Evolutionary conservation across 1,139 yeast genomes (phyloP).

Genomic region (Suhomyces terraborum): DNA sequence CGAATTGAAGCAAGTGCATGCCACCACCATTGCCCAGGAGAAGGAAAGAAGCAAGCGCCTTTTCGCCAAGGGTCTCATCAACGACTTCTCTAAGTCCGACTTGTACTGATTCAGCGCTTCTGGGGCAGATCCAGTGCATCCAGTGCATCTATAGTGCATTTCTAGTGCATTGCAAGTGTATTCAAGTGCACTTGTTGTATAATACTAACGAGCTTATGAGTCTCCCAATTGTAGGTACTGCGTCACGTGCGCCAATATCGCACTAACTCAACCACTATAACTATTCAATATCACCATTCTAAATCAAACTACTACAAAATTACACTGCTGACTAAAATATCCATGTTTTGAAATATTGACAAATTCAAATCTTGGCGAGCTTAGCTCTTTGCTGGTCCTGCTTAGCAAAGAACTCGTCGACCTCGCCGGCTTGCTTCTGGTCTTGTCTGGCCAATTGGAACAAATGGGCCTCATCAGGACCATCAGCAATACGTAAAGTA

Average conservation of each 20-base stretch:
- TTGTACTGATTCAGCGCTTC: slow-evolving; percentile 37
- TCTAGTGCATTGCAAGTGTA: slow-evolving; percentile 2
- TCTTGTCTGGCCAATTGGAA: slow-evolving; percentile 58
- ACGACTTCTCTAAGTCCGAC: slow-evolving; percentile 57
- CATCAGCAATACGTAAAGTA: slow-evolving; percentile 70
- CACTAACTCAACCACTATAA: too few relatives aligned
- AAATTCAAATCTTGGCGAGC: slow-evolving; percentile 30
- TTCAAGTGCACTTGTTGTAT: slow-evolving; percentile 9
- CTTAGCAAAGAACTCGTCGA: slow-evolving; percentile 37
- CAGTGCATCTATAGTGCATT: slow-evolving; percentile 5
- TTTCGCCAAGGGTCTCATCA: slow-evolving; percentile 54
- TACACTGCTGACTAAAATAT: too few relatives aligned
- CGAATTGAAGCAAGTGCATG: slow-evolving; percentile 41
- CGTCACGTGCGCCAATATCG: neutral
- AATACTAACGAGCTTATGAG: slow-evolving; percentile 7
- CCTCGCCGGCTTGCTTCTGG: slow-evolving; percentile 34
- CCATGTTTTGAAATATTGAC: too few relatives aligned
- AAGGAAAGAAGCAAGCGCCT: slow-evolving; percentile 51
- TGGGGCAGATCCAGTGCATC: too few relatives aligned
- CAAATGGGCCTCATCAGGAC: slow-evolving; percentile 75
- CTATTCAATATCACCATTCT: too few relatives aligned
- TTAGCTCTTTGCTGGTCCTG: slow-evolving; percentile 24
- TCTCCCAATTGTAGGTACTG: slow-evolving; percentile 3
- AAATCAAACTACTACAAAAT: too few relatives aligned
- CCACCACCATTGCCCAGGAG: slow-evolving; percentile 46